Evolutionary conservation across 768 basidiomycete species (phyloP).

Genomic region (Naganishia vishniacii): DNA sequence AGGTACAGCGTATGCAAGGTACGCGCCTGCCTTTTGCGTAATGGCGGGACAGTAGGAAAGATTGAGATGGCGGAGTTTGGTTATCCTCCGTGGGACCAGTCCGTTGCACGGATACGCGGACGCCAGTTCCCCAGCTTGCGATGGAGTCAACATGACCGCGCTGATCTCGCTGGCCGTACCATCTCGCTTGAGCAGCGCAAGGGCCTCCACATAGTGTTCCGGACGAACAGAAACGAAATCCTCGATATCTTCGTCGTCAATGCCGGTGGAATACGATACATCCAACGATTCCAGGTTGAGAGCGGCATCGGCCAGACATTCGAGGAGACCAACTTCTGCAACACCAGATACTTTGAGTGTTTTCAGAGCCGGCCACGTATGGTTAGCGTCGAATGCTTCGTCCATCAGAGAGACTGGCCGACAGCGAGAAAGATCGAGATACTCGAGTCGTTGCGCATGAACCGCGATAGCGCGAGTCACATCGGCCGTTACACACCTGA

Average conservation of each 20-base stretch:
- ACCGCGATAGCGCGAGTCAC: constrained; percentile 62
- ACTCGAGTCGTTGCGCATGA: constrained; percentile 61
- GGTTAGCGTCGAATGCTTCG: neutral
- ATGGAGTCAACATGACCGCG: constrained; percentile 6
- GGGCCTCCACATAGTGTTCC: neutral
- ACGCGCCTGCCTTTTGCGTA: constrained; percentile 69
- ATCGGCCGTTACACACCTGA: constrained; percentile 60
- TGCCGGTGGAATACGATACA: constrained; percentile 44
- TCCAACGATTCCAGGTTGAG: constrained; percentile 59
- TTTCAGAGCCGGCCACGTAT: constrained; percentile 7
- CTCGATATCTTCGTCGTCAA: constrained; percentile 21
- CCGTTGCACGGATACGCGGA: constrained; percentile 11
- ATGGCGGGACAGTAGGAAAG: constrained; percentile 66
- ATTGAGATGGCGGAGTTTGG: constrained; percentile 65
- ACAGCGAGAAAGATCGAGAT: constrained; percentile 20
- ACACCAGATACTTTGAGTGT: constrained; percentile 1
- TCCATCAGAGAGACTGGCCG: neutral
- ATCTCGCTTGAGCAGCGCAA: neutral
- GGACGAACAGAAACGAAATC: constrained; percentile 1
- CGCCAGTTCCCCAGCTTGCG: constrained; percentile 10
- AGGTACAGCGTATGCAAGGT: constrained; percentile 69
- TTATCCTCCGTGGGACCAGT: constrained; percentile 56
- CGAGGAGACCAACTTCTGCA: neutral
- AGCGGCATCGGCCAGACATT: neutral
- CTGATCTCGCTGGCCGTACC: too few species aligned